Evolutionary conservation across 495 filamentous ascomycete genomes (phyloP), one percentile per base, ranked within the genome.

Genomic region (Hyaloscypha variabilis): DNA sequence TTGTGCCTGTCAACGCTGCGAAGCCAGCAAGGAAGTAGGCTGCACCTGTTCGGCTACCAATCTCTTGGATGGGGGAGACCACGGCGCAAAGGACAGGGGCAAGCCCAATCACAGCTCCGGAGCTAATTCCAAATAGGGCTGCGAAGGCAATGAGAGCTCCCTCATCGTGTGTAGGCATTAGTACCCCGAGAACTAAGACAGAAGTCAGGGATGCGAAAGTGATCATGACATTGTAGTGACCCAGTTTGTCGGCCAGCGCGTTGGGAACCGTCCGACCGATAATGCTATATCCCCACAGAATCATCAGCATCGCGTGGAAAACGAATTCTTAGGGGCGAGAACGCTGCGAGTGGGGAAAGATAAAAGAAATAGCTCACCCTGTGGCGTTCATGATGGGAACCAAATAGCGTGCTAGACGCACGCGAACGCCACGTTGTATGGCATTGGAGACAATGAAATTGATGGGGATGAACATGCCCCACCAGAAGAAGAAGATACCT

Each of bases 31-130:
- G 72, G 39, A 84, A 82, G 71, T 91, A 91, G 58, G 85, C 72
- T 0, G 83, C 80, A 5, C 91, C 91, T 14, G 79, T 88, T 26
- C 91, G 82, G 3, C 88, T 77, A 6, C 91, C 91, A n/a, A 94
- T 89, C 70, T 92, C 77, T 8, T 85, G 78, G 39, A 91, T 77
- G 67, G 90, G 85, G 14, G 85, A 87, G 66, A 92, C 88, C 71
- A 90, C 87, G 0, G 88, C 88, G 21, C 89, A 72, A 19, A 88
- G 57, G 19, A 67, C 55, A 65, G 76, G 75, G 8, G 74, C 36
- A 1, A 79, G 64, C 11, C 61, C 68, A 6, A 78, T 65, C n/a
- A 74, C 65, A 8, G 69, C 70, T 13, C 77, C 77, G 54, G 75
- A 77, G 24, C 69, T 70, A 60, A 77, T 77, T 3, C 78, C 78